These are phyloP conservation scores for Diospyros lotus DNA, from an alignment of 148 eudicot genomes.

Conservation along the genomic window DNA sequence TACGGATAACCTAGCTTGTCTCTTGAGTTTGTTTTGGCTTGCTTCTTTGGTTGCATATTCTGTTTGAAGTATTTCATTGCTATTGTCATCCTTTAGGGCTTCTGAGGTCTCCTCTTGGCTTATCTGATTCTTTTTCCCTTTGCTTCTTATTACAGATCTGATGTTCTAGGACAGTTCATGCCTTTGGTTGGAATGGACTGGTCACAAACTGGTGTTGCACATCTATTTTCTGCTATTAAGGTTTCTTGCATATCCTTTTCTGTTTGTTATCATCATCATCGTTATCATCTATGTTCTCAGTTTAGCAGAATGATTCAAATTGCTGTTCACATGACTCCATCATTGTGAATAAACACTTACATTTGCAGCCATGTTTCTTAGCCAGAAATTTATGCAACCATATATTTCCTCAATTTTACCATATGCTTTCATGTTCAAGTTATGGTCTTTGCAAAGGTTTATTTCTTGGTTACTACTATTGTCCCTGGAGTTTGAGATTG, in stretches of 20 bases:
- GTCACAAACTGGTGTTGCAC: slow-evolving; percentile 96
- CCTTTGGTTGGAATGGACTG: slow-evolving; percentile 95
- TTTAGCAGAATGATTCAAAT: neutral
- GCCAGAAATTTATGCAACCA: neutral
- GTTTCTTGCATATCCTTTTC: slow-evolving; percentile 30
- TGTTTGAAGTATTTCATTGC: neutral
- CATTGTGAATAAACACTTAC: neutral
- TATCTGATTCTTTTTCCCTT: slow-evolving; percentile 10
- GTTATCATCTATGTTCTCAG: neutral
- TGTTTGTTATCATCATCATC: neutral
- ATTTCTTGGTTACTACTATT: neutral
- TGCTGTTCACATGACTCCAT: neutral
- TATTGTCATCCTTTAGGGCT: neutral
- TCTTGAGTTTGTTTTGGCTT: neutral
- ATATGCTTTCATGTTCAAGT: neutral
- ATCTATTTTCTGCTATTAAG: slow-evolving; percentile 96
- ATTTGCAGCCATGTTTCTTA: neutral
- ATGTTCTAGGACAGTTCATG: slow-evolving; percentile 98
- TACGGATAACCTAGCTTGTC: neutral
- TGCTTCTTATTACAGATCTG: slow-evolving; percentile 53
- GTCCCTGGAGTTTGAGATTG: slow-evolving; percentile 2
- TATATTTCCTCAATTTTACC: neutral
- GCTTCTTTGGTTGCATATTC: neutral
- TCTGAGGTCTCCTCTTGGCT: neutral
- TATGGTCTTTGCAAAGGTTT: neutral